A percentile compares a stretch with the other conserved stretches of the same genome.
phyloP scores from a whole-genome alignment of 2,329 filamentous ascomycete genomes.

The Microcera coccophila region DNA sequence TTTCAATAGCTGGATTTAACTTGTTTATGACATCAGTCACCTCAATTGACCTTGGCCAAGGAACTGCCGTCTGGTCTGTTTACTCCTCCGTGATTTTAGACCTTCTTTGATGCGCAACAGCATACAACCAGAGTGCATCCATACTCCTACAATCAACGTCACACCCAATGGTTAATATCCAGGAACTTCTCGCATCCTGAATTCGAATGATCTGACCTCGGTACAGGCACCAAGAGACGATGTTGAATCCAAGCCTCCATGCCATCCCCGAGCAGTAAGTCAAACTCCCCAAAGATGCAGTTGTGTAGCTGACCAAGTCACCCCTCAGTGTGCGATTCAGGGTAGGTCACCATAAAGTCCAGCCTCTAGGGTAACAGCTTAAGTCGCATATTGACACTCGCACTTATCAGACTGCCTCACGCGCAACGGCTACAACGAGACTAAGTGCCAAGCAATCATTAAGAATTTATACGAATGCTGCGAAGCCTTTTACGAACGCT shows the following conservation, averaged over 20 bases:
- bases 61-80: neutral
- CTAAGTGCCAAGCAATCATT: constrained; percentile 72
- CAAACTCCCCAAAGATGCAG: neutral
- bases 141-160: neutral
- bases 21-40: constrained; percentile 1
- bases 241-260: constrained; percentile 70
- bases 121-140: neutral
- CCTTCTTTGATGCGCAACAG: neutral
- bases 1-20: neutral
- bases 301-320: neutral
- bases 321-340: constrained; percentile 77
- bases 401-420: constrained; percentile 68
- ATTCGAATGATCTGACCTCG: neutral
- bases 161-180: neutral
- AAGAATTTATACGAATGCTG: constrained; percentile 93
- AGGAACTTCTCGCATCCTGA: neutral
- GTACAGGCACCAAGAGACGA: constrained; percentile 57
- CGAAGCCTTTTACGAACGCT: constrained; percentile 75
- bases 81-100: neutral
- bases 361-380: neutral
- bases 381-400: constrained; percentile 4
- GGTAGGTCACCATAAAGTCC: constrained; percentile 45
- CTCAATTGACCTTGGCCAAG: neutral
- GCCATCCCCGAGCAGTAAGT: constrained; percentile 77
- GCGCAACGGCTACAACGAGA: constrained; percentile 81